A percentile compares a stretch with the other conserved stretches of the same genome.
phyloP scores from a whole-genome alignment of 2,329 filamentous ascomycete species.

The Beauveria asiatica region DNA sequence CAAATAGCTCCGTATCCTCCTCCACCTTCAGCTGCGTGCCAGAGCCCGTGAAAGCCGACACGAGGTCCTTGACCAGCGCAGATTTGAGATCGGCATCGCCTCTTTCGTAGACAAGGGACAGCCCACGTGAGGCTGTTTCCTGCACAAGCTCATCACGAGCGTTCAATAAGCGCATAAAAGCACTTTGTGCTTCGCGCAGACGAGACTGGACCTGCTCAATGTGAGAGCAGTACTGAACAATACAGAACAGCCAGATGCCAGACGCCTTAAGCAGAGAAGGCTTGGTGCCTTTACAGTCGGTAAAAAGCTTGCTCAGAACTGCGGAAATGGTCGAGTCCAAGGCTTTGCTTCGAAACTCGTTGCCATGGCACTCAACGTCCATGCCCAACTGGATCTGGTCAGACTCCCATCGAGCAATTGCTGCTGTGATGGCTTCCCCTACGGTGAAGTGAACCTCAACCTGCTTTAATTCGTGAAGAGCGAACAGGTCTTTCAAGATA shows the following conservation, averaged over 20 bases:
- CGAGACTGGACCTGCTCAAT: conserved; percentile 63
- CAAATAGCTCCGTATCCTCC: conserved; percentile 86
- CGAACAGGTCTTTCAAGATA: conserved; percentile 62
- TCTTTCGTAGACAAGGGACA: conserved; percentile 90
- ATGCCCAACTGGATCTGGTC: conserved; percentile 65
- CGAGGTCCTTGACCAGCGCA: conserved; percentile 77
- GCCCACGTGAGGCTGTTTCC: conserved; percentile 83
- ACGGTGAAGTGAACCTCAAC: conserved; percentile 85
- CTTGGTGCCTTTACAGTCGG: conserved; percentile 74
- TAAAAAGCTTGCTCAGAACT: conserved; percentile 64
- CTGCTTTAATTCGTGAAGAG: conserved; percentile 74
- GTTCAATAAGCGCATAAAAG: conserved; percentile 79
- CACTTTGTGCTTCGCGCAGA: conserved; percentile 70
- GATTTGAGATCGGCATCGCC: conserved; percentile 74
- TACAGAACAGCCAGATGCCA: conserved; percentile 87
- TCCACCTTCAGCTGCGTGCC: conserved; percentile 72
- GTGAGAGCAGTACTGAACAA: conserved; percentile 84
- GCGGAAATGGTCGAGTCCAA: conserved; percentile 35
- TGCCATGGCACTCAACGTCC: conserved; percentile 55
- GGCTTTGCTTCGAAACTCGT: conserved; percentile 29
- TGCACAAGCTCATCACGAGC: conserved; percentile 92
- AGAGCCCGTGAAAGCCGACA: conserved; percentile 78
- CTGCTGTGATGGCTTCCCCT: conserved; percentile 76
- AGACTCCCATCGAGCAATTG: conserved; percentile 74
- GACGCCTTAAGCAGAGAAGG: conserved; percentile 85